Evolutionary conservation across 352 stramenopile species (phyloP).

Genomic region (Sclerospora graminicola): DNA sequence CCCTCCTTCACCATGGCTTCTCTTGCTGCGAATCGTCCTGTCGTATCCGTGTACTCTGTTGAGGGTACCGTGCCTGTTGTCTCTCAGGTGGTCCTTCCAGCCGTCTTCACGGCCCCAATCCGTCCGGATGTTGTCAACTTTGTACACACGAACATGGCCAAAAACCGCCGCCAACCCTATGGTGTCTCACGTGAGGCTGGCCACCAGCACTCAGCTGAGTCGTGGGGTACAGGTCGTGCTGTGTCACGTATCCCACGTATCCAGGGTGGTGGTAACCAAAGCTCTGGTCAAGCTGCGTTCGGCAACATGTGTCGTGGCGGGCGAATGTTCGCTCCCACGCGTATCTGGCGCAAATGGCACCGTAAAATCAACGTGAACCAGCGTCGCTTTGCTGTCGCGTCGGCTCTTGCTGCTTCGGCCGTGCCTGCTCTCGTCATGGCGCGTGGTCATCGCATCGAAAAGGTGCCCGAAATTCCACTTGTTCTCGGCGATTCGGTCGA

Average conservation of each 20-base stretch:
- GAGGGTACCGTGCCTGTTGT: slow-evolving; percentile 71
- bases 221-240: slow-evolving; percentile 97
- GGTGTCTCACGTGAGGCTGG: slow-evolving; percentile 92
- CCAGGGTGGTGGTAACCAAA: slow-evolving; percentile 94
- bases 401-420: slow-evolving; percentile 94
- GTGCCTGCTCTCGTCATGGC: slow-evolving; percentile 96
- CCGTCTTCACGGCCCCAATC: slow-evolving; percentile 96
- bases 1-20: slow-evolving; percentile 52
- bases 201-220: slow-evolving; percentile 95
- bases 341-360: slow-evolving; percentile 99
- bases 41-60: slow-evolving; percentile 92
- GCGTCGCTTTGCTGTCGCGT: slow-evolving; percentile 95
- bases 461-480: slow-evolving; percentile 96
- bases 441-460: slow-evolving; percentile 95
- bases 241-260: slow-evolving; percentile 99
- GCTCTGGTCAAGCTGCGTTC: slow-evolving; percentile 97
- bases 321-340: slow-evolving; percentile 98
- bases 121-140: slow-evolving; percentile 98
- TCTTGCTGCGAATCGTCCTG: slow-evolving; percentile 89
- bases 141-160: slow-evolving; percentile 99
- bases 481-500: slow-evolving; percentile 93
- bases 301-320: slow-evolving; percentile 98
- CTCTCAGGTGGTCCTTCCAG: slow-evolving; percentile 88
- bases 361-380: slow-evolving; percentile 98
- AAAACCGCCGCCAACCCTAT: slow-evolving; percentile 99